Percentiles rank a stretch among this genome's conserved stretches.
Evolutionary conservation across 2,329 filamentous ascomycete genomes (phyloP).

Genomic region (Hypoxylon sp.): DNA sequence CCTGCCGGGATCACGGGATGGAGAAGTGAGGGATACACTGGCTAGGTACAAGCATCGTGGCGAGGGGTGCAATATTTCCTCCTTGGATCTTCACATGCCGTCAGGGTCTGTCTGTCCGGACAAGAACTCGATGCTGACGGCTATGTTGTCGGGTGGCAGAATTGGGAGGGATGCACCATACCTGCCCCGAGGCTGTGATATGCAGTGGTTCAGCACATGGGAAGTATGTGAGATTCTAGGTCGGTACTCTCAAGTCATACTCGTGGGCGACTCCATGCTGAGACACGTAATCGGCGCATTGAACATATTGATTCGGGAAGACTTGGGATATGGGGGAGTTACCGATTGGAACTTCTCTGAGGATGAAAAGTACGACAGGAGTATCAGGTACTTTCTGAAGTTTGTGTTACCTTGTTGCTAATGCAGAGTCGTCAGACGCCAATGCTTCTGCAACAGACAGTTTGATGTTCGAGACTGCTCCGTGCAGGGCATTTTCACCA

Average conservation of each 20-base stretch:
- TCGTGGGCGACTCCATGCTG: conserved; percentile 66
- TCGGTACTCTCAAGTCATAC: conserved; percentile 62
- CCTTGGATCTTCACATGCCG: conserved; percentile 60
- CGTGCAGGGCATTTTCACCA: conserved; percentile 65
- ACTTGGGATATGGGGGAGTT: conserved; percentile 65
- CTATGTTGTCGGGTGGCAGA: conserved; percentile 62
- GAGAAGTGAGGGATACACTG: conserved; percentile 57
- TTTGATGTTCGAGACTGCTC: conserved; percentile 66
- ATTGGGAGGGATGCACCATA: conserved; percentile 63
- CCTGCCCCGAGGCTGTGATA: conserved; percentile 62
- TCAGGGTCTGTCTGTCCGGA: conserved; percentile 54
- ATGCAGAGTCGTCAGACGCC: conserved; percentile 51
- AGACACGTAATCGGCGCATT: conserved; percentile 64
- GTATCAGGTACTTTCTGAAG: neutral
- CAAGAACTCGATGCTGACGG: conserved; percentile 57
- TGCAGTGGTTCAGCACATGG: conserved; percentile 63
- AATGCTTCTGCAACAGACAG: conserved; percentile 65
- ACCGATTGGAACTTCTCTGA: conserved; percentile 65
- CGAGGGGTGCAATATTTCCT: conserved; percentile 60
- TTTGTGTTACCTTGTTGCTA: conserved; percentile 10
- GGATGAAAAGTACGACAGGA: conserved; percentile 57
- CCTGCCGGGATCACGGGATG: conserved; percentile 22
- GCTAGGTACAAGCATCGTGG: conserved; percentile 60
- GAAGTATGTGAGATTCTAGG: conserved; percentile 63
- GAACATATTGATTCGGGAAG: conserved; percentile 62